Evolutionary conservation across 768 basidiomycete species (phyloP), one percentile per base, ranked within the genome.

Genomic region (Clitopilus passeckerianus): DNA sequence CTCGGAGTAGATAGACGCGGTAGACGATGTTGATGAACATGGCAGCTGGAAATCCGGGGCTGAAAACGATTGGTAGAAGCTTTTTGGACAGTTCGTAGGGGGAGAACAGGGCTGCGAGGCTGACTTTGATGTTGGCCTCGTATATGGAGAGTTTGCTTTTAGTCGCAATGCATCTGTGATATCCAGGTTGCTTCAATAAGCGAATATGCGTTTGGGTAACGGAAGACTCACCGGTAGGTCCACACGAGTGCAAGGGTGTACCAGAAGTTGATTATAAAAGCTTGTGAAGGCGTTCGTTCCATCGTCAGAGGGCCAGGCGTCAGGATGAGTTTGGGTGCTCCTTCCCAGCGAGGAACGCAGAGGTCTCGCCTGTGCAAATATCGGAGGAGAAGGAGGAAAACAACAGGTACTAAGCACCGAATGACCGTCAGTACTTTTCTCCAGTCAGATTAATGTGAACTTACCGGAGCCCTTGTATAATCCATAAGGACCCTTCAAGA

Each of bases 51-150:
- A 87, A 73, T 15, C 84, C 84, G 0, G 86, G 84, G 0, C 81
- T 82, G 34, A 80, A 64, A 62, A 80, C 82, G 54, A 87, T 65
- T 23, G 75, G 70, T 82, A 85, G 85, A 1, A 83, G 86, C 20
- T 75, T 76, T n/a, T 75, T 73, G 43, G 46, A 50, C 10, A 81
- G 78, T 66, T 87, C 86, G n/a, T 82, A 81, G 12, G 78, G 78
- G 0, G 86, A 86, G 59, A 86, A 75, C 24, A 87, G 73, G 55
- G 81, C 63, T 22, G 78, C 77, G 8, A 87, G 70, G 15, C 84
- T 79, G 58, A 77, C 72, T 20, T 77, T 65, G 2, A 74, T 71
- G 41, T 74, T 65, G 1, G 74, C 71, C 33, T 74, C 70, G 63
- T 81, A 74, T 57, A 73, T 79, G 7, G 82, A 80, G 8, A 87